These are phyloP conservation scores for Fusarium temperatum DNA, from an alignment of 2,329 filamentous ascomycete species.

Conservation along the genomic window DNA sequence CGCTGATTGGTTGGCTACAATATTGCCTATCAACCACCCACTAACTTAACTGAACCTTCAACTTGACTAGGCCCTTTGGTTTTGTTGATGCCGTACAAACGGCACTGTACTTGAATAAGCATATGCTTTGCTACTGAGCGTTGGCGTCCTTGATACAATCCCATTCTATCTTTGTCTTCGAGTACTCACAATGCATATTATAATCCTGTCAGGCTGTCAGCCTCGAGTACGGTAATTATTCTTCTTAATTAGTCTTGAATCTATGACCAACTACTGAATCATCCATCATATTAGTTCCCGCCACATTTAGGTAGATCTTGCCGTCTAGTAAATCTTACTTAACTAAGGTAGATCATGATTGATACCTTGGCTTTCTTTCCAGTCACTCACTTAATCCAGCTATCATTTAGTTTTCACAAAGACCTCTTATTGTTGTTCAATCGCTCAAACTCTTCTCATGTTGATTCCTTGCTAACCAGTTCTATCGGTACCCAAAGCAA, in stretches of 20 bases:
- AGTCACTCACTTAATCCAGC: background rate
- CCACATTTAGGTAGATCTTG: background rate
- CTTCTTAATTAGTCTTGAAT: background rate
- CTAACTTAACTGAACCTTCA: background rate
- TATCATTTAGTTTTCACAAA: background rate
- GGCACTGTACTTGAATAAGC: background rate
- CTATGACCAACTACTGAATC: constrained; percentile 3
- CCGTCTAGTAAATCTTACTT: background rate
- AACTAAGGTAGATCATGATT: background rate
- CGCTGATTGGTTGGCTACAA: constrained; percentile 38
- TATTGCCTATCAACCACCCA: constrained; percentile 1
- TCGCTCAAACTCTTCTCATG: constrained; percentile 22
- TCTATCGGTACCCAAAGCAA: constrained; percentile 39
- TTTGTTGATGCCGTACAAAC: background rate
- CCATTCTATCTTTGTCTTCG: background rate
- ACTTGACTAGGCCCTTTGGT: background rate
- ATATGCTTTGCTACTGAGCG: background rate
- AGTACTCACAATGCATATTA: background rate
- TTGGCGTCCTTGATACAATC: background rate
- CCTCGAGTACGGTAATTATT: background rate
- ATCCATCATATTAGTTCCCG: constrained; percentile 8
- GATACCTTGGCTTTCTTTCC: background rate
- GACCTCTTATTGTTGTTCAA: background rate
- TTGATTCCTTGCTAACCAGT: constrained; percentile 14
- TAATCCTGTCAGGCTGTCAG: background rate